Evolutionary conservation across 768 basidiomycete species (phyloP).

Genomic region (Hericium erinaceus): DNA sequence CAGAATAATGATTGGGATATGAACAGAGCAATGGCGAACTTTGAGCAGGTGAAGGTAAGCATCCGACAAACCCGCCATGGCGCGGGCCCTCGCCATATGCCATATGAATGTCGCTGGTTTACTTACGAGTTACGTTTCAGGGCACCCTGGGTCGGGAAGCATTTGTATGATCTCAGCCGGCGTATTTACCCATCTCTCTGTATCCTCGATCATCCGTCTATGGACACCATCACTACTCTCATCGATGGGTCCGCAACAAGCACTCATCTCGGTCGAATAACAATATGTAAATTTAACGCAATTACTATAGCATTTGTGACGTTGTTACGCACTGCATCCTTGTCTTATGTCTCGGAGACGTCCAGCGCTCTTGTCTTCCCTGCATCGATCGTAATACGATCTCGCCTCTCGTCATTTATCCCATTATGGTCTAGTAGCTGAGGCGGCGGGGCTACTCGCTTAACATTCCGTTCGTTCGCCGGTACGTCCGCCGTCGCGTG

Average conservation of each 20-base stretch:
- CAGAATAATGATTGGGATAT: constrained; percentile 80
- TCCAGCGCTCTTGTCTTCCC: not conserved
- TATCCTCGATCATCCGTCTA: not conserved
- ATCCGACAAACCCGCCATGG: constrained; percentile 16
- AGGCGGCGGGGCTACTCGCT: too few relatives aligned
- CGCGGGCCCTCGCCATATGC: constrained; percentile 46
- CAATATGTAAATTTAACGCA: not conserved
- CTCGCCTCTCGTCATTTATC: not conserved
- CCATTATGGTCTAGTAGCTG: not conserved
- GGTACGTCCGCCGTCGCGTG: too few relatives aligned
- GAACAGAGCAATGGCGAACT: constrained; percentile 72
- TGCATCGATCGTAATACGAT: not conserved
- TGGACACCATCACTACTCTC: not conserved
- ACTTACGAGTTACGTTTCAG: constrained; percentile 10
- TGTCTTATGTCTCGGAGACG: not conserved
- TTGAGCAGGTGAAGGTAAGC: constrained; percentile 75
- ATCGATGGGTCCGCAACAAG: not conserved
- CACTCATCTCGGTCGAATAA: not conserved
- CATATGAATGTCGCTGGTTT: not conserved
- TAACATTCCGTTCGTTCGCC: too few relatives aligned
- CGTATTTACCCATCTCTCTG: not conserved
- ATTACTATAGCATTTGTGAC: not conserved
- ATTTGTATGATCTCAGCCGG: constrained; percentile 11
- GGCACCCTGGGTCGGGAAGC: constrained; percentile 19
- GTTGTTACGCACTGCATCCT: not conserved